These are phyloP conservation scores for Thyridium curvatum DNA, from an alignment of 2,329 filamentous ascomycete genomes.

Conservation along the genomic window DNA sequence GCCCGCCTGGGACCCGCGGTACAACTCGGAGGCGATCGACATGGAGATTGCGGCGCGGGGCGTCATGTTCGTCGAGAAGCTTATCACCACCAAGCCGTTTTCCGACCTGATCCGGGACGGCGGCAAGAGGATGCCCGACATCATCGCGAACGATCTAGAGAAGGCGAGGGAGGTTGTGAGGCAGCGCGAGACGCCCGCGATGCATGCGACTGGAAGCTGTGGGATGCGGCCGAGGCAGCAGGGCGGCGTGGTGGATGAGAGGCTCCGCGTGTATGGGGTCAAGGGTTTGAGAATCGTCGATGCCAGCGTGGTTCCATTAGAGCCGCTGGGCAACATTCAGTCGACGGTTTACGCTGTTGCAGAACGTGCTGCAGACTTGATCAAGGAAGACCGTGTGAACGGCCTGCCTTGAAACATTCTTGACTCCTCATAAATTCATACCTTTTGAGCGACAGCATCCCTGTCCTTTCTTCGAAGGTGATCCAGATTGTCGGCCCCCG, in stretches of 20 bases:
- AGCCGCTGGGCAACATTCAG: conserved; percentile 7
- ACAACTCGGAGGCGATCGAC: conserved; percentile 23
- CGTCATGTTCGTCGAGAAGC: conserved; percentile 8
- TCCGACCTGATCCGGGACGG: conserved; percentile 30
- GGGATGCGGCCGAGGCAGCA: conserved; percentile 10
- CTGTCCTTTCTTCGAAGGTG: too few relatives aligned
- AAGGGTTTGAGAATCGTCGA: conserved; percentile 8
- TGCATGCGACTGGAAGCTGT: conserved; percentile 43
- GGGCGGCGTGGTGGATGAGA: conserved; percentile 7
- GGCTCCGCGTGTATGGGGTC: conserved; percentile 7
- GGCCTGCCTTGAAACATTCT: too few relatives aligned
- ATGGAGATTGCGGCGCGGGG: conserved; percentile 8
- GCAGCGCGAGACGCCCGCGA: conserved; percentile 26
- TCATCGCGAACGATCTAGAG: conserved; percentile 23
- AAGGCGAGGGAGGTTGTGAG: conserved; percentile 26
- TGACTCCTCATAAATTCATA: too few relatives aligned
- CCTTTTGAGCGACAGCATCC: too few relatives aligned
- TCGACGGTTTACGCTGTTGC: conserved; percentile 8
- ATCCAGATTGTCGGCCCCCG: too few relatives aligned
- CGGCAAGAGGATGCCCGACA: conserved; percentile 27
- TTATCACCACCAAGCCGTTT: conserved; percentile 31
- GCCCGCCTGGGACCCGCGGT: conserved; percentile 46
- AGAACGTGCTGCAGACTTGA: conserved; percentile 7
- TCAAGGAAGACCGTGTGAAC: conserved; percentile 3
- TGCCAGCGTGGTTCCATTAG: conserved; percentile 6